Evolutionary conservation across 192 early-diverging fungal species (phyloP).

Genomic region (Backusella macrospora): DNA sequence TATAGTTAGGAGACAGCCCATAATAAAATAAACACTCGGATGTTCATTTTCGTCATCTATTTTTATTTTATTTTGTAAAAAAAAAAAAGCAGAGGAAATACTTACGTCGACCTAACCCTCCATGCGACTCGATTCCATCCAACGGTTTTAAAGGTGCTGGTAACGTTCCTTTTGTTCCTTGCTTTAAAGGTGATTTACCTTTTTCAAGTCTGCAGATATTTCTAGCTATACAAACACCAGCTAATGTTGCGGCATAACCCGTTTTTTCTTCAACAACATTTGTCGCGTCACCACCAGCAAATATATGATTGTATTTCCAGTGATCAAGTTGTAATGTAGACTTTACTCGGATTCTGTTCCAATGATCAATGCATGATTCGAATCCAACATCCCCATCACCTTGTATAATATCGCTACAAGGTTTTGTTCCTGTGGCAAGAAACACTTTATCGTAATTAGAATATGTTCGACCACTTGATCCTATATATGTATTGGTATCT

Average conservation of each 20-base stretch:
- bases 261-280: constrained; percentile 49
- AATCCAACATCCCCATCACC: constrained; percentile 16
- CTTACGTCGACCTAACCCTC: constrained; percentile 43
- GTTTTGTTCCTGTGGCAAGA: constrained; percentile 37
- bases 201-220: constrained; percentile 46
- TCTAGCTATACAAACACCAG: constrained; percentile 40
- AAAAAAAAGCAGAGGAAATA: background rate
- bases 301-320: constrained; percentile 39
- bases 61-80: background rate
- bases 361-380: constrained; percentile 29
- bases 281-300: constrained; percentile 47
- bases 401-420: constrained; percentile 31
- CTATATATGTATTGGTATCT: constrained; percentile 24
- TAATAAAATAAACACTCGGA: background rate
- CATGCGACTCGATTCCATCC: constrained; percentile 31
- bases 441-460: constrained; percentile 37
- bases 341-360: constrained; percentile 38
- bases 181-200: constrained; percentile 38
- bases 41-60: background rate
- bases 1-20: background rate
- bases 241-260: constrained; percentile 42
- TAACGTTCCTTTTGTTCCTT: constrained; percentile 36
- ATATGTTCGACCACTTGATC: constrained; percentile 33
- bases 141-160: constrained; percentile 36
- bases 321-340: constrained; percentile 47